Conservation (phyloP, 75 land plant genomes). For the Ceratopteris richardii region DNA sequence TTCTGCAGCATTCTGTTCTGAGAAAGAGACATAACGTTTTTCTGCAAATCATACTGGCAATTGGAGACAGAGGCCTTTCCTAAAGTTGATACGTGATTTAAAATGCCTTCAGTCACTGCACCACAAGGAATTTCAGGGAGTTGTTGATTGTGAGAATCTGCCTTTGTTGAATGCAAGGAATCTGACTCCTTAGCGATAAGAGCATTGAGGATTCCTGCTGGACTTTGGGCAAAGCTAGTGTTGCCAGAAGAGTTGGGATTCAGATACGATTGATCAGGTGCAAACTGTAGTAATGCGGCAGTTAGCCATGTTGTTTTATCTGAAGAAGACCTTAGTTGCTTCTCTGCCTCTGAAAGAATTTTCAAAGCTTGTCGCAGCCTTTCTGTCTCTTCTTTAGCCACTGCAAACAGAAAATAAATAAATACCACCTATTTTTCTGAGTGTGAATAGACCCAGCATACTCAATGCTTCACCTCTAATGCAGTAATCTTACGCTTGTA, state of each 20-base stretch:
- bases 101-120: background rate
- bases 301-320: constrained; percentile 91
- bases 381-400: constrained; percentile 78
- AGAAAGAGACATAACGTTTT: too few species aligned
- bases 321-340: constrained; percentile 73
- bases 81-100: background rate
- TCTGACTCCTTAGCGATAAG: constrained; percentile 10
- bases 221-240: constrained; percentile 52
- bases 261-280: constrained; percentile 86
- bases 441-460: too few species aligned
- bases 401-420: too few species aligned
- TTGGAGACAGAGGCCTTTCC: background rate
- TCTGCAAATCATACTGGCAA: too few species aligned
- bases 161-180: background rate
- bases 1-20: background rate
- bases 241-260: constrained; percentile 61
- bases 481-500: too few species aligned
- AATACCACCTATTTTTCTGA: too few species aligned
- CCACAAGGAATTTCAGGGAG: background rate
- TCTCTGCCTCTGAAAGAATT: constrained; percentile 95
- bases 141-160: background rate
- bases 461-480: too few species aligned
- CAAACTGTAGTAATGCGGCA: constrained; percentile 92
- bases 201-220: constrained; percentile 18
- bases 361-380: constrained; percentile 87